phyloP scores from a whole-genome alignment of 129 eudicot genomes.

The Chrysanthemum lavandulifolium region DNA sequence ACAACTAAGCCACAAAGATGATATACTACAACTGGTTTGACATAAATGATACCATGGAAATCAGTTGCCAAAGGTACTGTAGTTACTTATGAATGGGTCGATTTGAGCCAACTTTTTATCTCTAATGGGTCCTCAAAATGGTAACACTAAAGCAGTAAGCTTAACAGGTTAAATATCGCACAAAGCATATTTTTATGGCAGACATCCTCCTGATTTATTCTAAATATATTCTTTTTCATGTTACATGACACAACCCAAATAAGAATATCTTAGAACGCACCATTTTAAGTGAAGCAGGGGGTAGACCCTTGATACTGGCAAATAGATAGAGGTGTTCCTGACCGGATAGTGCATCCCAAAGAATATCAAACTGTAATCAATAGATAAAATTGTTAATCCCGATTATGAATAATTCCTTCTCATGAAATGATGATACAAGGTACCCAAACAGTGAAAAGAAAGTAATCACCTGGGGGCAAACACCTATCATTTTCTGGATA shows the following conservation, averaged over 20 bases:
- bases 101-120: no score
- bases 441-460: slow-evolving; percentile 8
- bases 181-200: no score
- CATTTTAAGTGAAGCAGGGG: slow-evolving; percentile 50
- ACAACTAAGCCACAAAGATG: not conserved
- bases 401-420: slow-evolving; percentile 6
- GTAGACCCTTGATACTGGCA: slow-evolving; percentile 89
- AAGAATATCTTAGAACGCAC: slow-evolving; percentile 33
- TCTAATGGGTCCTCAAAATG: no score
- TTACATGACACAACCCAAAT: not conserved
- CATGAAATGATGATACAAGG: slow-evolving; percentile 1
- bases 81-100: not conserved
- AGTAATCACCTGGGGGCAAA: slow-evolving; percentile 81
- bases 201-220: no score
- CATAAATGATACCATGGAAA: not conserved
- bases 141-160: no score
- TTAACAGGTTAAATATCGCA: no score
- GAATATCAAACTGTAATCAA: slow-evolving; percentile 75
- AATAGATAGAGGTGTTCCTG: slow-evolving; percentile 90
- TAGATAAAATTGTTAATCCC: slow-evolving; percentile 22
- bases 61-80: not conserved
- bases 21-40: not conserved
- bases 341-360: slow-evolving; percentile 90
- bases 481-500: slow-evolving; percentile 87
- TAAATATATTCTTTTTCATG: no score